Percentiles rank a stretch among this genome's conserved stretches.
Conservation (phyloP, 2,329 filamentous ascomycete genomes). For the Malbranchea zuffiana region DNA sequence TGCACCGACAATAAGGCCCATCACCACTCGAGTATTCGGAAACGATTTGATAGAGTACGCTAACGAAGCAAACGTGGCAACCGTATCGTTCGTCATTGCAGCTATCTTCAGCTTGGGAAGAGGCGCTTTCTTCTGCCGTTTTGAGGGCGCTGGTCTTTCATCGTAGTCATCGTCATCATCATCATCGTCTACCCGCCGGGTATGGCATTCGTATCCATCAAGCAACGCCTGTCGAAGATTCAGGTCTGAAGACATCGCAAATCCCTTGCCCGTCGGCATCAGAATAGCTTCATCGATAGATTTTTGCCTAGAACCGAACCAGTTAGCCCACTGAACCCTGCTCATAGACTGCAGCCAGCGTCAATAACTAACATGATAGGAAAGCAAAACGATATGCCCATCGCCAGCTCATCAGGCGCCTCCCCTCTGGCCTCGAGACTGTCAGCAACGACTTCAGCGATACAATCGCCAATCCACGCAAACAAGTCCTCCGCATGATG, state of each 20-base stretch:
- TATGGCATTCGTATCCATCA: constrained; percentile 34
- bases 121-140: constrained; percentile 22
- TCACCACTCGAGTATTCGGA: constrained; percentile 51
- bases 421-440: constrained; percentile 23
- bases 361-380: constrained; percentile 29
- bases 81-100: constrained; percentile 67
- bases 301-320: constrained; percentile 38
- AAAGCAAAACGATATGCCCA: constrained; percentile 35
- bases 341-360: no score
- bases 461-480: constrained; percentile 62
- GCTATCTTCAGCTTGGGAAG: constrained; percentile 56
- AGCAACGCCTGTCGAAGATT: constrained; percentile 26
- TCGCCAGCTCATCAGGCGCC: constrained; percentile 24
- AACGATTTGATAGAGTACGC: constrained; percentile 52
- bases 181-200: constrained; percentile 24
- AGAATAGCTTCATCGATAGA: constrained; percentile 41
- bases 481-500: constrained; percentile 61
- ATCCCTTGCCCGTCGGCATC: constrained; percentile 44
- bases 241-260: constrained; percentile 30
- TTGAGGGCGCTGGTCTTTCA: constrained; percentile 16
- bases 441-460: constrained; percentile 56
- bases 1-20: constrained; percentile 68
- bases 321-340: no score
- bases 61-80: constrained; percentile 65
- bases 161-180: no score